Conservation (phyloP, 148 eudicot species). For the Spergularia bocconei region DNA sequence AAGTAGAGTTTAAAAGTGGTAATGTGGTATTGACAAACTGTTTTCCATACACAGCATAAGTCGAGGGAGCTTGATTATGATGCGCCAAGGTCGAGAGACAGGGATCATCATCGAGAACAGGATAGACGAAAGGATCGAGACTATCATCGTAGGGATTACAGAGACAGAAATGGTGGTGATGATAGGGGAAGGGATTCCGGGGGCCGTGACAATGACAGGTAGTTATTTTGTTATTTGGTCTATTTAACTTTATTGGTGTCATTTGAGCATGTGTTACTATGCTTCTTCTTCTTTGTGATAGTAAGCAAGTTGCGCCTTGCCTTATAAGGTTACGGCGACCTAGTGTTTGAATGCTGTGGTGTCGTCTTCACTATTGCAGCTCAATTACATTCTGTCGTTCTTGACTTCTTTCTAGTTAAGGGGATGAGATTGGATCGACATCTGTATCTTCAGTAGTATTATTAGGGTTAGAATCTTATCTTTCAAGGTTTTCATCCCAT, state of each 20-base stretch:
- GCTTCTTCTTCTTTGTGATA: neutral
- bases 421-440: neutral
- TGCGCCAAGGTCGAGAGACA: slow-evolving; percentile 43
- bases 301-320: neutral
- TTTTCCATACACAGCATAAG: slow-evolving; percentile 36
- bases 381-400: neutral
- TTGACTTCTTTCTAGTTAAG: too few species aligned
- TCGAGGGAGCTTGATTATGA: slow-evolving; percentile 43
- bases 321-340: neutral
- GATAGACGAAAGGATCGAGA: slow-evolving; percentile 39
- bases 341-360: neutral
- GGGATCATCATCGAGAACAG: slow-evolving; percentile 33
- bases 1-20: neutral
- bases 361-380: neutral
- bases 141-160: slow-evolving; percentile 42
- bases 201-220: slow-evolving; percentile 58
- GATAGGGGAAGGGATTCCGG: slow-evolving; percentile 51
- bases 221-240: neutral
- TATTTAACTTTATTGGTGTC: neutral
- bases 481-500: neutral
- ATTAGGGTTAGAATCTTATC: neutral
- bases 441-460: neutral
- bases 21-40: neutral
- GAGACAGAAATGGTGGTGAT: slow-evolving; percentile 46
- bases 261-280: neutral